phyloP scores from a whole-genome alignment of 176 grass and related monocot genomes.

The Aegilops umbellulata region DNA sequence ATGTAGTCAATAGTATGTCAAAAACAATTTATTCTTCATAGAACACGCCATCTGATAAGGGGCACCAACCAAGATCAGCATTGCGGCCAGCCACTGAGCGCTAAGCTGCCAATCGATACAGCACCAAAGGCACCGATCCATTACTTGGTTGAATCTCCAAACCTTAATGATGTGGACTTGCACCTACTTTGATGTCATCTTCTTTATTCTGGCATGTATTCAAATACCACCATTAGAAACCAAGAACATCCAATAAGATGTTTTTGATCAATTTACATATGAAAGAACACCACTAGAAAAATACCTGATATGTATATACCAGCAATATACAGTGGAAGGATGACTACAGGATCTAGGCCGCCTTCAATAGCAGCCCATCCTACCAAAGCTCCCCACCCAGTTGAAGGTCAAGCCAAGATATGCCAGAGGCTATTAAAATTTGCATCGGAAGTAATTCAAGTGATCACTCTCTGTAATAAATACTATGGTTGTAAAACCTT shows the following conservation, averaged over 20 bases:
- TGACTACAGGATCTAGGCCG: constrained; percentile 55
- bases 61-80: constrained; percentile 73
- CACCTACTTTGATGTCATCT: constrained; percentile 77
- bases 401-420: constrained; percentile 89
- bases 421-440: constrained; percentile 67
- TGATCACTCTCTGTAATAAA: neutral
- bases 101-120: constrained; percentile 61
- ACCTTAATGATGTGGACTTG: constrained; percentile 74
- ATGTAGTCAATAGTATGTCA: constrained; percentile 11
- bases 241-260: no score
- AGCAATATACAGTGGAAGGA: constrained; percentile 70
- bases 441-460: constrained; percentile 1
- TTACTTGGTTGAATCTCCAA: constrained; percentile 64
- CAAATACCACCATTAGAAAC: neutral
- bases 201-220: constrained; percentile 66
- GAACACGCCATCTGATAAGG: neutral
- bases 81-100: constrained; percentile 52
- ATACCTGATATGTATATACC: constrained; percentile 76
- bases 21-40: neutral
- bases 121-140: constrained; percentile 71
- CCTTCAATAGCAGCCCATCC: constrained; percentile 79
- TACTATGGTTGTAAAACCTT: neutral
- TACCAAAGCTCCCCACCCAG: constrained; percentile 72
- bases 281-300: neutral
- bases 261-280: neutral